Conservation (phyloP, 192 early-diverging fungal genomes). For the Podila epigama region DNA sequence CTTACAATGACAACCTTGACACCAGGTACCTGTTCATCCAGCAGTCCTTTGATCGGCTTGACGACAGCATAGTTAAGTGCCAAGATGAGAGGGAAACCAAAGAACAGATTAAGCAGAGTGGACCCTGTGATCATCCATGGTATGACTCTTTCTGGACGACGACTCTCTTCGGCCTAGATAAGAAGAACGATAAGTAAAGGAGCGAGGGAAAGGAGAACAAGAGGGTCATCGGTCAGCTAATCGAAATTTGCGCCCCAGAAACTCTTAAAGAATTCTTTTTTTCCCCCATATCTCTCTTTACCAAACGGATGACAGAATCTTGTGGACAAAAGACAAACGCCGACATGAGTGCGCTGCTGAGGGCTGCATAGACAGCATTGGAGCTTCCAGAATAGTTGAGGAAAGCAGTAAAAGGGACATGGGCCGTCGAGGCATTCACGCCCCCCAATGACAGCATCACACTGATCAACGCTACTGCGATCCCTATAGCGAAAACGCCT, state of each 20-base stretch:
- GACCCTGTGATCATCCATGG: conserved; percentile 20
- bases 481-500: conserved; percentile 18
- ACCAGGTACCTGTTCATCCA: conserved; percentile 28
- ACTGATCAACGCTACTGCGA: conserved; percentile 17
- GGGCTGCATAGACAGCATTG: conserved; percentile 17
- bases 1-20: conserved; percentile 33
- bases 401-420: conserved; percentile 36
- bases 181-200: background rate
- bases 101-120: conserved; percentile 7
- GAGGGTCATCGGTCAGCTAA: no score
- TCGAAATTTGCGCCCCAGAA: background rate
- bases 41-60: conserved; percentile 28
- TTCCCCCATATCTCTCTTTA: background rate
- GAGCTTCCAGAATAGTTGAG: conserved; percentile 38
- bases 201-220: background rate
- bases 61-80: conserved; percentile 18
- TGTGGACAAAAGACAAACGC: conserved; percentile 42
- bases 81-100: conserved; percentile 23
- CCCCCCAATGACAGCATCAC: conserved; percentile 16
- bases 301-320: conserved; percentile 35
- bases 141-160: conserved; percentile 16
- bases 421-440: conserved; percentile 7
- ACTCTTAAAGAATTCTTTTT: background rate
- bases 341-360: conserved; percentile 33
- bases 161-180: conserved; percentile 26